phyloP scores from a whole-genome alignment of 148 eudicot species.

The Rhododendron mucronatum region DNA sequence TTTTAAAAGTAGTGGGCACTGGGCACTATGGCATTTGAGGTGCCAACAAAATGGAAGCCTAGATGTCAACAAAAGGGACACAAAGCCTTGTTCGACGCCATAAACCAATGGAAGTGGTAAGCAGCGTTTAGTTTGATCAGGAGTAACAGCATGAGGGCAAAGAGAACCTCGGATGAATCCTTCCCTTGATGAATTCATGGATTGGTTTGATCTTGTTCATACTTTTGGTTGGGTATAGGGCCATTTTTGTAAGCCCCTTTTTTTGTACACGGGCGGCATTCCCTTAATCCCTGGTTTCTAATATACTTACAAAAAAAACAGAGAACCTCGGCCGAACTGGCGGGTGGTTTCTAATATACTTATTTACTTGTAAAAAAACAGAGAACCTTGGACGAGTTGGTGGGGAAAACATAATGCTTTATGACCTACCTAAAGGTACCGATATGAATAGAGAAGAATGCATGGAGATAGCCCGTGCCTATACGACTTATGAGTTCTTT shows the following conservation, averaged over 20 bases:
- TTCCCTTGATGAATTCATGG: background rate
- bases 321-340: background rate
- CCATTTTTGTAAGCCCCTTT: background rate
- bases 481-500: background rate
- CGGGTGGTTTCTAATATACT: background rate
- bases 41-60: background rate
- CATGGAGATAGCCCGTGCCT: background rate
- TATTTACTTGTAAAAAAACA: background rate
- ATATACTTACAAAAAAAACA: background rate
- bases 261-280: background rate
- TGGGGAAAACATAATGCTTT: background rate
- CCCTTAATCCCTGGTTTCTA: background rate
- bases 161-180: background rate
- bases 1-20: background rate
- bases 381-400: background rate
- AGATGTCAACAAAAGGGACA: background rate
- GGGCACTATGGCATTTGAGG: background rate
- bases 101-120: background rate
- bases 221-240: background rate
- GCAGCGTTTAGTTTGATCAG: background rate
- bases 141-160: background rate
- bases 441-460: background rate
- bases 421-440: background rate
- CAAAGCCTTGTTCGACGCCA: background rate
- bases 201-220: background rate